phyloP scores from a whole-genome alignment of 2,329 filamentous ascomycete genomes.

The Remersonia thermophila region DNA sequence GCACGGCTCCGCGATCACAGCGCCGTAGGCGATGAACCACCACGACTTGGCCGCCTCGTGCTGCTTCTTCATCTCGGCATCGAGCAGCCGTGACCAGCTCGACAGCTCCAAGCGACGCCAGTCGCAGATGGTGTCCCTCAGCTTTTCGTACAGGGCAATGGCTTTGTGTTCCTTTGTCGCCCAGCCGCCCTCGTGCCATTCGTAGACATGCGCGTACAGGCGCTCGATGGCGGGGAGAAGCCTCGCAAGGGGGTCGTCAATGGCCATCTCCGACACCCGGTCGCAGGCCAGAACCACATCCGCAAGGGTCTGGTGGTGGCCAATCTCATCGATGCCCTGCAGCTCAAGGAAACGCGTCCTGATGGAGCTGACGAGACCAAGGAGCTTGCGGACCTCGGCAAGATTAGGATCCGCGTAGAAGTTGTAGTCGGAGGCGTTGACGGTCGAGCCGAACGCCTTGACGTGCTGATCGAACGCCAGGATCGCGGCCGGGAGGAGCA shows the following conservation, averaged over 20 bases:
- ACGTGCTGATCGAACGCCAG: conserved; percentile 50
- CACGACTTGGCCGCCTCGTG: conserved; percentile 70
- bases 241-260: conserved; percentile 75
- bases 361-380: conserved; percentile 55
- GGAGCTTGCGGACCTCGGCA: conserved; percentile 60
- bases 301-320: conserved; percentile 60
- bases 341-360: conserved; percentile 63
- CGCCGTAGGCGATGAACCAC: conserved; percentile 96
- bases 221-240: conserved; percentile 80
- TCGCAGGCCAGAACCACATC: conserved; percentile 69
- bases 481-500: conserved; percentile 53
- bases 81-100: conserved; percentile 82
- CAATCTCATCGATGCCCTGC: conserved; percentile 51
- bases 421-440: conserved; percentile 46
- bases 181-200: conserved; percentile 83
- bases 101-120: conserved; percentile 88
- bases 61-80: conserved; percentile 68
- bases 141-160: conserved; percentile 55
- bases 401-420: conserved; percentile 82
- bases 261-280: conserved; percentile 60
- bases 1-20: conserved; percentile 64
- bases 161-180: conserved; percentile 70
- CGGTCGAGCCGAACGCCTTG: conserved; percentile 26
- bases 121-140: conserved; percentile 70
- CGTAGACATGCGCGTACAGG: conserved; percentile 70